Evolutionary conservation across 73 alveolate genomes (phyloP).

Genomic region (Paramecium pentaurelia): DNA sequence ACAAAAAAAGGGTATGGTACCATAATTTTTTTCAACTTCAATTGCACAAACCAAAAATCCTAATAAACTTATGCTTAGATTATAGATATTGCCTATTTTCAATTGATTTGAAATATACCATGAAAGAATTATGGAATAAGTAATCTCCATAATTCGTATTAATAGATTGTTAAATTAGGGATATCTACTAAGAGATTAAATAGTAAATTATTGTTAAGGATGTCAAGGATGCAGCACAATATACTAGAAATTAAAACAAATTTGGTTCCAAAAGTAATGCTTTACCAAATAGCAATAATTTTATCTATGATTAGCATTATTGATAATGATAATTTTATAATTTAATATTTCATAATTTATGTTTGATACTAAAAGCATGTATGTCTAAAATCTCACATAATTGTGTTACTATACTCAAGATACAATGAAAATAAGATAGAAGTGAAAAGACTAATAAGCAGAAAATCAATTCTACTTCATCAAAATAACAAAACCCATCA

Average conservation of each 20-base stretch:
- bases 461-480: not conserved
- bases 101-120: not conserved
- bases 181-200: not conserved
- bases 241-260: not conserved
- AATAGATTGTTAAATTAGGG: not conserved
- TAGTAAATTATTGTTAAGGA: not conserved
- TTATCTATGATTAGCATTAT: not conserved
- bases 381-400: conserved; percentile 4
- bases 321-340: not conserved
- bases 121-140: conserved; percentile 16
- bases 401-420: not conserved
- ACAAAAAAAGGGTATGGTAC: not conserved
- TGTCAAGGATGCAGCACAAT: not conserved
- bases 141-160: conserved; percentile 17
- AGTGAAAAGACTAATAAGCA: not conserved
- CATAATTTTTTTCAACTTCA: not conserved
- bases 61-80: not conserved
- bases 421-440: not conserved
- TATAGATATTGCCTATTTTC: not conserved
- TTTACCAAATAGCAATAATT: not conserved
- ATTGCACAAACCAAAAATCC: not conserved
- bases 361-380: conserved; percentile 2
- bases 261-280: conserved; percentile 30
- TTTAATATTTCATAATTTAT: not conserved
- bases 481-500: not conserved